These are phyloP conservation scores for Ustulina deusta DNA, from an alignment of 2,329 filamentous ascomycete genomes.

Conservation along the genomic window DNA sequence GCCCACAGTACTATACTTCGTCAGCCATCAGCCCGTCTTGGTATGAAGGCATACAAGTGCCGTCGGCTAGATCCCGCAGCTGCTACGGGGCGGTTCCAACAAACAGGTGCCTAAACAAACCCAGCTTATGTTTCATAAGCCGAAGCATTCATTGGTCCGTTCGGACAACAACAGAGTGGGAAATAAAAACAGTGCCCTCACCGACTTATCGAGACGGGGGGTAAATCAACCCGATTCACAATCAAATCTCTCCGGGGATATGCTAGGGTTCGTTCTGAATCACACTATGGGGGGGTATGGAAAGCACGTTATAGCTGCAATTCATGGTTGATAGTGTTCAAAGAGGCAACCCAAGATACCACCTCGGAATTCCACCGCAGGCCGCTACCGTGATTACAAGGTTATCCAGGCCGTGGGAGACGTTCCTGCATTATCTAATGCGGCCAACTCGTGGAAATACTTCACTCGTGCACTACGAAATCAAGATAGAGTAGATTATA, in stretches of 20 bases:
- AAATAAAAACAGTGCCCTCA: neutral
- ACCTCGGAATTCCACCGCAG: too few species aligned
- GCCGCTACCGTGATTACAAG: neutral
- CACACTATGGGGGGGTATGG: neutral
- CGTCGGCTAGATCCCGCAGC: conserved; percentile 1
- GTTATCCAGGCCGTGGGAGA: neutral
- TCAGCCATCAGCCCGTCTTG: too few species aligned
- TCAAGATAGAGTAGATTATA: neutral
- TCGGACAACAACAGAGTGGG: neutral
- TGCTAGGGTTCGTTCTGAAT: neutral
- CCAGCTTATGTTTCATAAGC: neutral
- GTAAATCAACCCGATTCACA: neutral
- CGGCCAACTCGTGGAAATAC: neutral
- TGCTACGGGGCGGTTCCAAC: neutral
- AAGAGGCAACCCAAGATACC: too few species aligned
- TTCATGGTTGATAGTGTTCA: neutral
- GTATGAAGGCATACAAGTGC: neutral
- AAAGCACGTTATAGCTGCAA: neutral
- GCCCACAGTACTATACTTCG: neutral
- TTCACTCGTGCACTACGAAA: neutral
- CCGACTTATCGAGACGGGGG: neutral
- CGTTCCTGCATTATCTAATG: conserved; percentile 3
- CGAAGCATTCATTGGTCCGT: conserved; percentile 13
- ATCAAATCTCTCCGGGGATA: neutral
- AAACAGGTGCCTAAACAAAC: neutral